These are phyloP conservation scores for Cryptosporidium ryanae DNA, from an alignment of 169 alveolate genomes.

Conservation along the genomic window DNA sequence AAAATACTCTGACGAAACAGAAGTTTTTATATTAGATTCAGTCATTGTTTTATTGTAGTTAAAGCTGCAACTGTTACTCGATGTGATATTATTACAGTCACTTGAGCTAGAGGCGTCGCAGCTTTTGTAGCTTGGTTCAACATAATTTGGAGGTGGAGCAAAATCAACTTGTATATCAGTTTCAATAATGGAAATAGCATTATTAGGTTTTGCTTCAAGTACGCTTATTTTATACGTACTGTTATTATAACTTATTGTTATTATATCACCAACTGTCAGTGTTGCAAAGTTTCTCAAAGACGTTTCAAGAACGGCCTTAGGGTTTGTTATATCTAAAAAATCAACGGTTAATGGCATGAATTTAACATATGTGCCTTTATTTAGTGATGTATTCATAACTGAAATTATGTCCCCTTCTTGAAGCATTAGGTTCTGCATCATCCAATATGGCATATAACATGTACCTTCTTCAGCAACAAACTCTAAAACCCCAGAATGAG, in stretches of 20 bases:
- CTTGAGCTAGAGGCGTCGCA: too few relatives aligned
- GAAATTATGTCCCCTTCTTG: constrained; percentile 90
- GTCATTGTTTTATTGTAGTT: constrained; percentile 18
- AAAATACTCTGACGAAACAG: constrained; percentile 25
- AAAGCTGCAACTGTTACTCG: neutral
- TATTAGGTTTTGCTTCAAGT: constrained; percentile 89
- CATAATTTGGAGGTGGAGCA: constrained; percentile 85
- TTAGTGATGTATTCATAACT: constrained; percentile 87
- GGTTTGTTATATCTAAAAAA: constrained; percentile 93
- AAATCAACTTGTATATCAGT: constrained; percentile 95
- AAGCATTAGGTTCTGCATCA: constrained; percentile 91
- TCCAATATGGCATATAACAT: constrained; percentile 93
- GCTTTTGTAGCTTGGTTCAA: constrained; percentile 10
- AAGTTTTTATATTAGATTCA: constrained; percentile 7
- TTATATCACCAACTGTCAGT: constrained; percentile 92
- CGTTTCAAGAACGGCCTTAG: constrained; percentile 94
- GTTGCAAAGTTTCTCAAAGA: constrained; percentile 92
- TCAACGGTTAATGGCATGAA: constrained; percentile 91
- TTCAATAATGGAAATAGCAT: constrained; percentile 93
- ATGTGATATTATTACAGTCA: neutral
- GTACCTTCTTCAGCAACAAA: constrained; percentile 94
- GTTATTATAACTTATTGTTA: constrained; percentile 89
- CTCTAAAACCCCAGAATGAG: constrained; percentile 94
- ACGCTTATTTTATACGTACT: constrained; percentile 90
- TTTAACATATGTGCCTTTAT: constrained; percentile 91